Evolutionary conservation across 192 early-diverging fungal genomes (phyloP).

Genomic region (Mortierella claussenii): DNA sequence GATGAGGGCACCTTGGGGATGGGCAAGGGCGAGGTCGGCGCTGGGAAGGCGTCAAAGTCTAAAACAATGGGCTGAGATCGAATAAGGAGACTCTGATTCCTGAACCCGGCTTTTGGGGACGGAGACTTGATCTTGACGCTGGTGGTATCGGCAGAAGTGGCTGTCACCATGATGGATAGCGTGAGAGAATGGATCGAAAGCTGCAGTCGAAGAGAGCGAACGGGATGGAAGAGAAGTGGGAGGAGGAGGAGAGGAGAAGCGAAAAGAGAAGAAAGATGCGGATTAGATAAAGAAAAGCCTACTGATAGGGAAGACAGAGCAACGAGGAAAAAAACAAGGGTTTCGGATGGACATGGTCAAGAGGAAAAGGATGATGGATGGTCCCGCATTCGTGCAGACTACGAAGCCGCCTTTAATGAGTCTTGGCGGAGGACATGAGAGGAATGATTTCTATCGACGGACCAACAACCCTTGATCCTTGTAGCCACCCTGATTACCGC

Average conservation of each 20-base stretch:
- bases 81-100: constrained; percentile 18
- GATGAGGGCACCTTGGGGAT: constrained; percentile 8
- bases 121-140: constrained; percentile 24
- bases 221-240: not conserved
- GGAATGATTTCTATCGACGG: too few species aligned
- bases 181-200: not conserved
- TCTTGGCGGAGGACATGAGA: too few species aligned
- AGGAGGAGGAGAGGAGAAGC: not conserved
- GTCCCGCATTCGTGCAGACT: too few species aligned
- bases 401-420: too few species aligned
- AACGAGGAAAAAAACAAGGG: too few species aligned
- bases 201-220: not conserved
- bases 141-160: constrained; percentile 4
- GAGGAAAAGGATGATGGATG: too few species aligned
- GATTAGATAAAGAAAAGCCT: too few species aligned
- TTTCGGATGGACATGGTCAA: too few species aligned
- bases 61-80: constrained; percentile 36
- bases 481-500: not conserved
- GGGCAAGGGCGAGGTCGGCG: constrained; percentile 41
- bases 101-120: constrained; percentile 16
- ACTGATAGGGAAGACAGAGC: too few species aligned
- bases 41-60: constrained; percentile 33
- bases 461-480: too few species aligned
- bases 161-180: constrained; percentile 33
- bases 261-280: not conserved